Evolutionary conservation across 2,329 filamentous ascomycete species (phyloP), one percentile per base, ranked within the genome.

Genomic region (Amylocarpus encephaloides): DNA sequence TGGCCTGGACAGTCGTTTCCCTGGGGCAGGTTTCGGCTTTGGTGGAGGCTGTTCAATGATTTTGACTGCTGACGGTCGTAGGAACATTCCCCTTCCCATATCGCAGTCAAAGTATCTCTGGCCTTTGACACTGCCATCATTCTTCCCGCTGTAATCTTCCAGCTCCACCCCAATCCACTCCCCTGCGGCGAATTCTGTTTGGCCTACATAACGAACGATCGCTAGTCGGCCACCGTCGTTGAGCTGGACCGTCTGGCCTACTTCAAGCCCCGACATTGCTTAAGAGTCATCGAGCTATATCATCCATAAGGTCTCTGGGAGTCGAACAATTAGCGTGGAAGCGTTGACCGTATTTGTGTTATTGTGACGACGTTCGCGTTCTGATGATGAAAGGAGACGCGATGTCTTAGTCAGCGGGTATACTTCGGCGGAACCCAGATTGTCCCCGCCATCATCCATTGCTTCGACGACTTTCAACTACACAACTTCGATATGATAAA

Each of bases 141-240:
- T 97, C 73, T 97, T 97, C 30, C 93, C 92, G 16, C 78, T 80
- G 47, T 83, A 75, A 42, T 88, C 85, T 46, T 89, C 82, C 50
- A 97, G 79, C 72, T 95, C 91, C 52, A 97, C 80, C 57, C 92
- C 92, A 52, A 96, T 76, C 89, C 91, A 97, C 54, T 87, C 82
- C 55, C 91, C 92, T 5, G 77, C 73, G 51, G 89, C 83, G 70
- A 97, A 95, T 61, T 79, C 73, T 34, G 92, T 89, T 49, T 78
- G 73, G 62, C 93, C 93, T 53, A 88, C 74, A 69, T 88, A 98
- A 62, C 88, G 88, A 57, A 98, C 79, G 53, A 79, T 79, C 60
- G 80, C 93, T 60, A 79, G 79, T 61, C 86, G 84, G 63, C 86
- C 86, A 63, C 86, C 86, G 69, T 95, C 86, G 62, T 77, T 80